These are phyloP conservation scores for Fusarium sp. DNA, from an alignment of 2,329 filamentous ascomycete species.

Conservation along the genomic window DNA sequence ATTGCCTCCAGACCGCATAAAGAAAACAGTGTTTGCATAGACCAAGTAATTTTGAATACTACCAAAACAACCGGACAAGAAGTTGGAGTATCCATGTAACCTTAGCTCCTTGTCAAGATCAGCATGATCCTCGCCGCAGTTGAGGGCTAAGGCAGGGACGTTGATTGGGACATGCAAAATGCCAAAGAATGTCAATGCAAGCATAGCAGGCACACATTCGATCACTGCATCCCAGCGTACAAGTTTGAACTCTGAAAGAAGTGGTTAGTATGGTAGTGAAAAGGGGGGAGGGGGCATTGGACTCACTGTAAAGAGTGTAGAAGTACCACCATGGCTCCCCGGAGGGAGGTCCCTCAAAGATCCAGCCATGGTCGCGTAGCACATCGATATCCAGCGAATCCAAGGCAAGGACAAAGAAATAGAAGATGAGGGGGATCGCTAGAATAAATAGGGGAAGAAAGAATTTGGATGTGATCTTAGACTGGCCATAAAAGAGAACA, in stretches of 20 bases:
- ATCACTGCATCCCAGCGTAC: slow-evolving; percentile 86
- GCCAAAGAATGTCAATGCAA: slow-evolving; percentile 96
- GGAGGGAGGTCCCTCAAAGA: slow-evolving; percentile 86
- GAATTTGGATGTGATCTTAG: slow-evolving; percentile 82
- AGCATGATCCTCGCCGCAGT: slow-evolving; percentile 90
- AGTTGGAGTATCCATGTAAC: slow-evolving; percentile 93
- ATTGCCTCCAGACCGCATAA: slow-evolving; percentile 92
- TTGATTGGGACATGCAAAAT: slow-evolving; percentile 98
- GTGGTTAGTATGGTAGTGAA: slow-evolving; percentile 29
- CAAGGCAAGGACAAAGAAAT: slow-evolving; percentile 78
- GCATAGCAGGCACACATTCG: slow-evolving; percentile 93
- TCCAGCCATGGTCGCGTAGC: slow-evolving; percentile 83
- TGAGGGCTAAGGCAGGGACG: slow-evolving; percentile 90
- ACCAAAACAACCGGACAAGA: slow-evolving; percentile 84
- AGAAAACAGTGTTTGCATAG: slow-evolving; percentile 97
- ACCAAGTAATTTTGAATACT: slow-evolving; percentile 98
- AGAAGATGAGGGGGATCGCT: slow-evolving; percentile 79
- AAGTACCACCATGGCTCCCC: slow-evolving; percentile 97
- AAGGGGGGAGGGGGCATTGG: too few relatives aligned
- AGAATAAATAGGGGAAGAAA: slow-evolving; percentile 90
- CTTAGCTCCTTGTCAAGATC: slow-evolving; percentile 92
- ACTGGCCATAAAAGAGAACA: slow-evolving; percentile 79
- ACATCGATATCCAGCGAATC: slow-evolving; percentile 74
- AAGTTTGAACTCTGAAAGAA: slow-evolving; percentile 74
- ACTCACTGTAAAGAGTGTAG: slow-evolving; percentile 91